These are phyloP conservation scores for Lepiota subincarnata DNA, from an alignment of 768 basidiomycete genomes.

Conservation along the genomic window DNA sequence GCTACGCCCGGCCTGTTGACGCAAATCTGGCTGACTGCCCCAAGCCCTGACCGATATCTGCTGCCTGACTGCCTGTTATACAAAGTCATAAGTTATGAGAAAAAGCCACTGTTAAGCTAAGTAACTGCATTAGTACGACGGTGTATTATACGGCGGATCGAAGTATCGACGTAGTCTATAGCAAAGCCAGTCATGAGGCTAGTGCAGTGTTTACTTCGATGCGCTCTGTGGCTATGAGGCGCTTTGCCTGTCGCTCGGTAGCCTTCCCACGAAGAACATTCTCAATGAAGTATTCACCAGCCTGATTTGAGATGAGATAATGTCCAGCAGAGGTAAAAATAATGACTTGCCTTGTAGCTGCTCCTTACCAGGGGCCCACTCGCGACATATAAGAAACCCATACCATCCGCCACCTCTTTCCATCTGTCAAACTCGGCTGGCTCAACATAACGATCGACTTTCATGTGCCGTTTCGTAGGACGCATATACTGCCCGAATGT, in stretches of 20 bases:
- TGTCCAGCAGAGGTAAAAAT: not conserved
- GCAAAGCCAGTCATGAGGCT: not conserved
- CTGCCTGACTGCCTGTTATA: no score
- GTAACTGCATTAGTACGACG: not conserved
- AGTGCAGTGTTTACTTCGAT: not conserved
- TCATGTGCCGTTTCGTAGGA: constrained; percentile 98
- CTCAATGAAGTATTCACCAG: constrained; percentile 95
- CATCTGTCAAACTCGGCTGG: constrained; percentile 91
- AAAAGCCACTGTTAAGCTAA: no score
- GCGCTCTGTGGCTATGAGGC: not conserved
- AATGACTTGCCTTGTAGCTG: constrained; percentile 81
- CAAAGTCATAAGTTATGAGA: no score
- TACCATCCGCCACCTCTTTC: constrained; percentile 84
- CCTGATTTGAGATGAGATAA: constrained; percentile 42
- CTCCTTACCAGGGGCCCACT: constrained; percentile 94
- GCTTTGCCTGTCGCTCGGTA: constrained; percentile 20
- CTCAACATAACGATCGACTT: constrained; percentile 93
- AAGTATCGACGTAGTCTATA: not conserved
- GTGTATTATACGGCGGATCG: no score
- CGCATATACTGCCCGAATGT: constrained; percentile 99
- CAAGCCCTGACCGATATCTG: no score
- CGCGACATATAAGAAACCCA: constrained; percentile 97
- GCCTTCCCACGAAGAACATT: constrained; percentile 74
- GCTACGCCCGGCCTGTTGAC: no score
- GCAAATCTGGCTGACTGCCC: no score